Evolutionary conservation across 352 stramenopile genomes (phyloP).

Genomic region (Detonula confervacea): DNA sequence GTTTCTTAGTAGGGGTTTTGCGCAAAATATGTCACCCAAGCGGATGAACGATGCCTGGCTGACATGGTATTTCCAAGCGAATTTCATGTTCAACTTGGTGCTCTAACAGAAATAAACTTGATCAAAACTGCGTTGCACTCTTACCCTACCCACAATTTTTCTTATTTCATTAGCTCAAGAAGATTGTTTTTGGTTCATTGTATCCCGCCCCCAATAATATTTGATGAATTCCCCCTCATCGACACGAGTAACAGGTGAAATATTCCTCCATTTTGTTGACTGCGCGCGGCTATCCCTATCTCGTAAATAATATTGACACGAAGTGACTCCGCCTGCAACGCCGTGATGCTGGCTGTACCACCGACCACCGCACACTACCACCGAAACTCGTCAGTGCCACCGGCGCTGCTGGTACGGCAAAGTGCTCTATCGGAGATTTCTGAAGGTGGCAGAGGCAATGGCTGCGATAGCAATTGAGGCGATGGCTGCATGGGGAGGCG

Average conservation of each 20-base stretch:
- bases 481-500: background rate
- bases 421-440: no score
- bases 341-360: no score
- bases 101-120: constrained; percentile 34
- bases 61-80: constrained; percentile 42
- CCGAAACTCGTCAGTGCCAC: no score
- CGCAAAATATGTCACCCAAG: constrained; percentile 14
- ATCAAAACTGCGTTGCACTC: background rate
- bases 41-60: constrained; percentile 36
- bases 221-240: background rate
- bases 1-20: constrained; percentile 34
- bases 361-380: no score
- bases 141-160: background rate
- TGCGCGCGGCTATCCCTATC: background rate
- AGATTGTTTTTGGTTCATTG: background rate
- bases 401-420: no score
- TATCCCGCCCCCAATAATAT: background rate
- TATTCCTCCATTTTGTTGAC: background rate
- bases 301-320: background rate
- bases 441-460: no score
- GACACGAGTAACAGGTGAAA: background rate
- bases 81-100: constrained; percentile 54
- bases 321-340: no score
- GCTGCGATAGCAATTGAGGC: background rate
- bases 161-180: background rate